A percentile compares a stretch with the other conserved stretches of the same genome.
These are phyloP conservation scores for Pistacia integerrima DNA, from an alignment of 345 rosid species.

Conservation along the genomic window DNA sequence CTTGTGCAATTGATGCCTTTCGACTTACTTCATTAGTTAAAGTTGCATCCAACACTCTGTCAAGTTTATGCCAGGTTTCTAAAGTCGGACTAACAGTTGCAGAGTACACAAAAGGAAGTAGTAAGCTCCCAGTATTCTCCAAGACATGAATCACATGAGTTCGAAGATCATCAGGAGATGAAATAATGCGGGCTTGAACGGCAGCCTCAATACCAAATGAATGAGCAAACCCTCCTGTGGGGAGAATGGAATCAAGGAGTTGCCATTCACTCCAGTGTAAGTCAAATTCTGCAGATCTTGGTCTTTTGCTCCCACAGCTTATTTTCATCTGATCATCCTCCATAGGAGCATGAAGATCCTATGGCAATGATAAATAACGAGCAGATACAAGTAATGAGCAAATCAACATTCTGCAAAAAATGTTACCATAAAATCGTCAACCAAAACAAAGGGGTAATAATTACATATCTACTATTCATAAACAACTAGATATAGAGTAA, in stretches of 20 bases:
- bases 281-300: constrained; percentile 1
- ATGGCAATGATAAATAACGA: neutral
- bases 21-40: constrained; percentile 72
- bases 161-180: constrained; percentile 50
- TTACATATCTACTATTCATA: too few relatives aligned
- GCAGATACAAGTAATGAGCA: neutral
- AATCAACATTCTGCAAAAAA: too few relatives aligned
- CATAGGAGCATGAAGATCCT: neutral
- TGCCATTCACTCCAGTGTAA: constrained; percentile 95
- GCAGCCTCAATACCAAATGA: constrained; percentile 89
- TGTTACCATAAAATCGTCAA: too few relatives aligned
- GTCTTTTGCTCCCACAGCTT: neutral
- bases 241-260: constrained; percentile 83
- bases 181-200: constrained; percentile 58
- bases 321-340: constrained; percentile 10
- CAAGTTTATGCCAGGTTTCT: constrained; percentile 54
- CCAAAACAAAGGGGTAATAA: too few relatives aligned
- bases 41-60: constrained; percentile 59
- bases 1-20: constrained; percentile 76
- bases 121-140: constrained; percentile 72
- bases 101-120: constrained; percentile 78
- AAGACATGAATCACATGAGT: constrained; percentile 47
- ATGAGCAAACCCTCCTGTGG: constrained; percentile 92
- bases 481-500: too few relatives aligned
- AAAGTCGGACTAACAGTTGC: constrained; percentile 47